Percentiles rank a stretch among this genome's conserved stretches.
phyloP scores from a whole-genome alignment of 2,329 filamentous ascomycete species.

The Arthrocladium fulminans region DNA sequence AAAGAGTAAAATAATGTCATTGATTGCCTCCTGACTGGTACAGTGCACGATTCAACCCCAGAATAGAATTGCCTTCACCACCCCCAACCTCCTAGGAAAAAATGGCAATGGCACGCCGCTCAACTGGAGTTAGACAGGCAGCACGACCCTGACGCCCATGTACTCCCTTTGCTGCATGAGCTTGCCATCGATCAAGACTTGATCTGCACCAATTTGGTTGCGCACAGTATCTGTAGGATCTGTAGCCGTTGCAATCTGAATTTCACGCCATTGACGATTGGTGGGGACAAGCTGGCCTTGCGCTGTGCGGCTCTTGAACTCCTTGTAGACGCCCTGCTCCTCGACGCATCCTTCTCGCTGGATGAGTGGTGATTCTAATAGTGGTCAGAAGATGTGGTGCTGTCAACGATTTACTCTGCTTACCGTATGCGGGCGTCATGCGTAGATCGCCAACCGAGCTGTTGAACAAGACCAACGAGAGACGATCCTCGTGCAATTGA shows the following conservation, averaged over 20 bases:
- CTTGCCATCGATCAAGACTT: constrained; percentile 38
- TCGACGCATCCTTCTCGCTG: constrained; percentile 37
- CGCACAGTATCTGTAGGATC: constrained; percentile 35
- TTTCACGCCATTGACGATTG: constrained; percentile 42
- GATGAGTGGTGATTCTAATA: constrained; percentile 30
- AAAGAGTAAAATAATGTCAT: no score
- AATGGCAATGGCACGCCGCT: no score
- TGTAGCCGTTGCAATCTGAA: constrained; percentile 39
- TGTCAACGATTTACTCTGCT: background rate
- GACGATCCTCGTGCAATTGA: constrained; percentile 33
- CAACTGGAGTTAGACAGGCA: constrained; percentile 30
- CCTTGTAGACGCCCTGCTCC: constrained; percentile 39
- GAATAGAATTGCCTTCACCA: no score
- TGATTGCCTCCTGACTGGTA: no score
- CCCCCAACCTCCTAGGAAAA: no score
- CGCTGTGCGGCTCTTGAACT: constrained; percentile 37
- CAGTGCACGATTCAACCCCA: no score
- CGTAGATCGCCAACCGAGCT: constrained; percentile 38
- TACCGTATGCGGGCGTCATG: constrained; percentile 32
- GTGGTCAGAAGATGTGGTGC: background rate
- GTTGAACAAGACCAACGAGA: constrained; percentile 40
- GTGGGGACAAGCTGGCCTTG: constrained; percentile 37
- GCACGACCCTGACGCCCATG: constrained; percentile 39
- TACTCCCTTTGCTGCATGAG: constrained; percentile 41
- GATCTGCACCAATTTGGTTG: constrained; percentile 36